Evolutionary conservation across 352 stramenopile genomes (phyloP).

Genomic region (Elongisporangium undulatum): DNA sequence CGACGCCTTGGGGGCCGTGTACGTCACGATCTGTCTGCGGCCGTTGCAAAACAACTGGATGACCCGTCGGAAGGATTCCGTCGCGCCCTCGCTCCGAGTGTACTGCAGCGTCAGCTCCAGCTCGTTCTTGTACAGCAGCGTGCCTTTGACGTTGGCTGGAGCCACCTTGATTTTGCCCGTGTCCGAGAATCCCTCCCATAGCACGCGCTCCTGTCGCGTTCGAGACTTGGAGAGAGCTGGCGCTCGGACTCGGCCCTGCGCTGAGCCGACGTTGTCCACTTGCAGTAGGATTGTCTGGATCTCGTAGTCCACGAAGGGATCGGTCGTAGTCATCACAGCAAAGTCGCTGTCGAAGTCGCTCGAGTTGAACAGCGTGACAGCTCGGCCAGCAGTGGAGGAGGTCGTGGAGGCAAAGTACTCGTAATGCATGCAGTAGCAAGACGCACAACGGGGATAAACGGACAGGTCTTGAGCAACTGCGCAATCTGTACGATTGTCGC

Average conservation of each 20-base stretch:
- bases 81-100: constrained; percentile 1
- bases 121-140: constrained; percentile 7
- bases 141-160: constrained; percentile 9
- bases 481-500: neutral
- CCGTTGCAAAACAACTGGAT: neutral
- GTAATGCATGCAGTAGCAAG: neutral
- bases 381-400: neutral
- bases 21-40: neutral
- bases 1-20: neutral
- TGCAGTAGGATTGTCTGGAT: neutral
- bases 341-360: neutral
- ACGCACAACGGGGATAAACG: neutral
- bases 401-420: neutral
- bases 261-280: neutral
- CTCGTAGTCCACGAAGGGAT: neutral
- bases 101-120: constrained; percentile 8
- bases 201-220: neutral
- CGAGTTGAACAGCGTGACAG: neutral
- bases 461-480: neutral
- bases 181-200: constrained; percentile 10
- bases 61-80: neutral
- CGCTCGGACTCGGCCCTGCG: neutral
- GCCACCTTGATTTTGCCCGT: constrained; percentile 10
- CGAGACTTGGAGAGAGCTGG: neutral
- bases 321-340: neutral